Conservation (phyloP, 1,139 yeast species). For the Taphrina pruni region DNA sequence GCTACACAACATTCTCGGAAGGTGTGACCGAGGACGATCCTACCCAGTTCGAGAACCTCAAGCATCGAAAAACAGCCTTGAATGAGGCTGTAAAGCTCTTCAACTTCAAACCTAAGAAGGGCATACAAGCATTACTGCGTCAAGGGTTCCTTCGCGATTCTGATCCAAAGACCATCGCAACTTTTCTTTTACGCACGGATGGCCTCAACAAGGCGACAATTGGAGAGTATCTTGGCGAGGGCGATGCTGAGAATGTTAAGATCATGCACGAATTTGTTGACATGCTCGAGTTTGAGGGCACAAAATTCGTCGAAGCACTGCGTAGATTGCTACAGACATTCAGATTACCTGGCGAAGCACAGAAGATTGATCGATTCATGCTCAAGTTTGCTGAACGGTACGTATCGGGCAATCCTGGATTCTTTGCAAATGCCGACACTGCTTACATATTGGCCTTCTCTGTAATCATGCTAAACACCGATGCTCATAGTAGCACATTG, state of each 20-base stretch:
- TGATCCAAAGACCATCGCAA: conserved; percentile 72
- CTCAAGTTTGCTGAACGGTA: conserved; percentile 94
- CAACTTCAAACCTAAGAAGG: conserved; percentile 83
- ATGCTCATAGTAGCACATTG: conserved; percentile 81
- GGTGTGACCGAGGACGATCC: conserved; percentile 63
- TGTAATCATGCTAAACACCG: conserved; percentile 90
- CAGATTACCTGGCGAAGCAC: conserved; percentile 97
- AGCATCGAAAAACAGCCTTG: conserved; percentile 80
- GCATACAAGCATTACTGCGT: conserved; percentile 66
- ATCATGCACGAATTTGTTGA: conserved; percentile 96
- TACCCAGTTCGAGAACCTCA: conserved; percentile 80
- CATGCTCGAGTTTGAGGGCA: conserved; percentile 72
- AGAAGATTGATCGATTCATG: conserved; percentile 95
- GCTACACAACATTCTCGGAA: conserved; percentile 4
- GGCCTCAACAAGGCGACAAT: conserved; percentile 82
- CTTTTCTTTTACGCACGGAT: conserved; percentile 73
- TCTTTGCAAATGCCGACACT: conserved; percentile 90
- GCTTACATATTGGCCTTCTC: conserved; percentile 94
- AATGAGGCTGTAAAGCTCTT: conserved; percentile 79
- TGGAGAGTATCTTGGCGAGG: conserved; percentile 94
- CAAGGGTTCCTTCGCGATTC: conserved; percentile 68
- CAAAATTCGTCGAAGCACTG: conserved; percentile 82
- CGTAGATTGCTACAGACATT: conserved; percentile 83
- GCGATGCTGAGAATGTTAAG: conserved; percentile 74
- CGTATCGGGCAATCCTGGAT: conserved; percentile 78